phyloP scores from a whole-genome alignment of 75 land plant genomes.

The Sequoiadendron giganteum region DNA sequence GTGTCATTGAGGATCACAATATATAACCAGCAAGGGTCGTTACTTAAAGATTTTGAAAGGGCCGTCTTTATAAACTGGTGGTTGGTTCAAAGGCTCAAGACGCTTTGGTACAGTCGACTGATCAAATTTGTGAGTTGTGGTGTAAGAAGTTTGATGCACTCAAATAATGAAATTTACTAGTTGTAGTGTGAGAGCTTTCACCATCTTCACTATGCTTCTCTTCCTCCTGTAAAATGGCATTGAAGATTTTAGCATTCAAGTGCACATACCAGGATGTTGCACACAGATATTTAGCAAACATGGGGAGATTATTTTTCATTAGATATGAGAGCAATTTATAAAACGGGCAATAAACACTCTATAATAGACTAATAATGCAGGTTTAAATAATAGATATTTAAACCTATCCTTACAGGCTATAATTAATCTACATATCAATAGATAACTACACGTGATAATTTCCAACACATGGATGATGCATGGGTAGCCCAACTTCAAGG shows the following conservation, averaged over 20 bases:
- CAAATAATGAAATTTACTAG: background rate
- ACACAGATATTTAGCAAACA: no score
- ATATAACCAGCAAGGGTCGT: background rate
- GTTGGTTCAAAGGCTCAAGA: background rate
- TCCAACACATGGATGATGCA: background rate
- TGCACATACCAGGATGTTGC: no score
- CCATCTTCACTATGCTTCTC: background rate
- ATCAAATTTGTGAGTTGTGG: background rate
- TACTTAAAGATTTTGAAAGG: background rate
- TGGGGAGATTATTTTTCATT: no score
- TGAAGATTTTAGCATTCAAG: no score
- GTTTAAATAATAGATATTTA: no score
- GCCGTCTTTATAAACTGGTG: background rate
- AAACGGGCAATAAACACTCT: no score
- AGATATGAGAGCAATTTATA: no score
- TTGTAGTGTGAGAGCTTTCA: background rate
- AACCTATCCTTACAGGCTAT: no score
- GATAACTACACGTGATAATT: background rate
- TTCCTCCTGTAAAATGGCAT: no score
- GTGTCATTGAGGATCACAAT: no score
- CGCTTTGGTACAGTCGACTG: background rate
- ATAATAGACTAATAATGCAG: no score
- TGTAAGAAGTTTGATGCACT: background rate
- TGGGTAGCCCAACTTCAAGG: background rate
- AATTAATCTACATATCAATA: no score